Percentiles rank a stretch among this genome's conserved stretches.
Conservation (phyloP, 805 yeast genomes). For the Barnettozyma sucrosica region DNA sequence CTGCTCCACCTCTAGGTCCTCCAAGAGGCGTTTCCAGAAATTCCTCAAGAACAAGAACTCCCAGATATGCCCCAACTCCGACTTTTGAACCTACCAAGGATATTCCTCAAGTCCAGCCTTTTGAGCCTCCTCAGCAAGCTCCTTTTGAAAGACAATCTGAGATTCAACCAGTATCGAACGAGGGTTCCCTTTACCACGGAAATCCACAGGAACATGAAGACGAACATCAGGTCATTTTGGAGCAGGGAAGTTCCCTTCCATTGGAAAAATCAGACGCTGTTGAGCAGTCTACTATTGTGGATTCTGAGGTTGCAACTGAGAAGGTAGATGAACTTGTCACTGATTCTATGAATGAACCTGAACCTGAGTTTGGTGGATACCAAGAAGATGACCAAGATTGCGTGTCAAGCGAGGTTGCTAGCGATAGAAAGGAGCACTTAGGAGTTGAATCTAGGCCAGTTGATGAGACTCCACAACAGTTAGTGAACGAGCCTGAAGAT, state of each 20-base stretch:
- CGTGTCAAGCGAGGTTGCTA: conserved; percentile 8
- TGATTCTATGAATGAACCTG: neutral
- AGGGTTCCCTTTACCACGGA: neutral
- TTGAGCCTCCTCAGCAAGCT: neutral
- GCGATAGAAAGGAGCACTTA: conserved; percentile 3
- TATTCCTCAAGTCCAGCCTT: neutral
- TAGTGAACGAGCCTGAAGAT: neutral
- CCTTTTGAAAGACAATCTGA: neutral
- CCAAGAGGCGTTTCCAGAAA: conserved; percentile 2
- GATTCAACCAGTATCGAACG: no score
- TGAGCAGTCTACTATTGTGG: conserved; percentile 3
- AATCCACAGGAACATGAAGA: neutral
- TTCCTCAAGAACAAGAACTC: conserved; percentile 5
- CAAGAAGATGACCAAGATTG: conserved; percentile 12
- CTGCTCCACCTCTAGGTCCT: neutral
- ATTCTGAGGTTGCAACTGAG: neutral
- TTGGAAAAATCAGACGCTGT: neutral
- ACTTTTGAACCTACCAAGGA: neutral
- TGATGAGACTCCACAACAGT: neutral
- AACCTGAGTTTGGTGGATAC: neutral
- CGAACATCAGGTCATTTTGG: neutral
- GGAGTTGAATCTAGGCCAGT: neutral
- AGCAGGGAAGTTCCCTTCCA: neutral
- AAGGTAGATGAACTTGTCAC: neutral
- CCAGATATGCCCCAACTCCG: conserved; percentile 3